These are phyloP conservation scores for Fusarium piperis DNA, from an alignment of 2,329 filamentous ascomycete genomes.

Conservation along the genomic window DNA sequence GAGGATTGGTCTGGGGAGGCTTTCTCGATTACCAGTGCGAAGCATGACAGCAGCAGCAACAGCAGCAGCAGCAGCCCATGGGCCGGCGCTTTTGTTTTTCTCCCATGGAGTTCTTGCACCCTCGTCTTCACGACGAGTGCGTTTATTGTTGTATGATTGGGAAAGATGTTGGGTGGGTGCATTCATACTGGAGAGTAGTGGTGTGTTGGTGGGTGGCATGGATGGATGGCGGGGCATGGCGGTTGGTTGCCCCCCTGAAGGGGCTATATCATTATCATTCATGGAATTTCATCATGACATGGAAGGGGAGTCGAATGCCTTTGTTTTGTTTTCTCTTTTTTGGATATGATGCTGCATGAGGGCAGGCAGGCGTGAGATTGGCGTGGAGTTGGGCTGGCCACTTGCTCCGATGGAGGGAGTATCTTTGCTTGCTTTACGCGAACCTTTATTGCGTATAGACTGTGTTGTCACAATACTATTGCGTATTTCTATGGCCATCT, in stretches of 20 bases:
- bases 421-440: neutral
- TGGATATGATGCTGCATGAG: constrained; percentile 3
- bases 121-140: neutral
- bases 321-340: neutral
- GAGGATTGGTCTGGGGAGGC: constrained; percentile 20
- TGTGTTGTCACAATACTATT: neutral
- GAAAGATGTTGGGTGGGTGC: neutral
- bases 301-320: neutral
- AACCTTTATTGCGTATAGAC: neutral
- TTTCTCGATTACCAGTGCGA: constrained; percentile 28
- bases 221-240: neutral
- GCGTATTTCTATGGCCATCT: neutral
- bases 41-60: constrained; percentile 26
- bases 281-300: constrained; percentile 1
- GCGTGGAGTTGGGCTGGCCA: neutral
- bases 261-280: constrained; percentile 19
- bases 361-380: neutral
- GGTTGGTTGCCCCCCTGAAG: neutral
- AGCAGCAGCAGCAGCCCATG: constrained; percentile 18
- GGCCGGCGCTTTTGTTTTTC: constrained; percentile 30
- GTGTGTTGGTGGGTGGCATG: constrained; percentile 11
- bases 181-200: constrained; percentile 18
- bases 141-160: constrained; percentile 15
- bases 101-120: constrained; percentile 6
- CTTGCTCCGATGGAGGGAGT: constrained; percentile 2